Conservation (phyloP, 1,284 basidiomycete species). For the Austroboletus rostrupii region DNA sequence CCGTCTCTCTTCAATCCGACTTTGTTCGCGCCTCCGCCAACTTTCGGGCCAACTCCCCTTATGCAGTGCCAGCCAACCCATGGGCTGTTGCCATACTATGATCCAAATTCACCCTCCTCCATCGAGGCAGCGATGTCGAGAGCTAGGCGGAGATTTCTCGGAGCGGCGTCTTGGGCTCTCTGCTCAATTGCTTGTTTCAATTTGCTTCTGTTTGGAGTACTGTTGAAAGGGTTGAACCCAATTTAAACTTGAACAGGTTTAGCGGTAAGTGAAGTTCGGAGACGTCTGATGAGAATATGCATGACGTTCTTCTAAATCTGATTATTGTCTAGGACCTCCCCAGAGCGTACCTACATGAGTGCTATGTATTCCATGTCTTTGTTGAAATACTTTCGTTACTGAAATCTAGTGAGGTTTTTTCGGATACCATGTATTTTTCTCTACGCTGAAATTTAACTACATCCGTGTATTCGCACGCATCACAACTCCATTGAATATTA, state of each 20-base stretch:
- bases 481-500: too few relatives aligned
- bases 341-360: neutral
- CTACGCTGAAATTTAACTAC: too few relatives aligned
- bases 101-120: slow-evolving; percentile 40
- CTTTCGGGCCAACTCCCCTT: slow-evolving; percentile 44
- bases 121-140: slow-evolving; percentile 41
- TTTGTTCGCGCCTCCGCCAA: slow-evolving; percentile 18
- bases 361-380: neutral
- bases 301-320: neutral
- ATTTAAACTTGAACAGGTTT: neutral
- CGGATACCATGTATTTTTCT: too few relatives aligned
- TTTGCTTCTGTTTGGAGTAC: slow-evolving; percentile 16
- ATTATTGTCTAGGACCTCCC: neutral
- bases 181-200: slow-evolving; percentile 28
- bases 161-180: slow-evolving; percentile 39
- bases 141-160: slow-evolving; percentile 44
- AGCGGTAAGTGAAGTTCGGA: neutral
- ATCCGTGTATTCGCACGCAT: too few relatives aligned
- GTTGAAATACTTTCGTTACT: too few relatives aligned
- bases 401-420: too few relatives aligned
- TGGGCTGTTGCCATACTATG: slow-evolving; percentile 44
- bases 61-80: slow-evolving; percentile 25
- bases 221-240: slow-evolving; percentile 5
- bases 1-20: slow-evolving; percentile 19
- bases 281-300: neutral